A percentile compares a stretch with the other conserved stretches of the same genome.
Evolutionary conservation across 2,329 filamentous ascomycete species (phyloP).

Genomic region (Fonsecaea monophora): DNA sequence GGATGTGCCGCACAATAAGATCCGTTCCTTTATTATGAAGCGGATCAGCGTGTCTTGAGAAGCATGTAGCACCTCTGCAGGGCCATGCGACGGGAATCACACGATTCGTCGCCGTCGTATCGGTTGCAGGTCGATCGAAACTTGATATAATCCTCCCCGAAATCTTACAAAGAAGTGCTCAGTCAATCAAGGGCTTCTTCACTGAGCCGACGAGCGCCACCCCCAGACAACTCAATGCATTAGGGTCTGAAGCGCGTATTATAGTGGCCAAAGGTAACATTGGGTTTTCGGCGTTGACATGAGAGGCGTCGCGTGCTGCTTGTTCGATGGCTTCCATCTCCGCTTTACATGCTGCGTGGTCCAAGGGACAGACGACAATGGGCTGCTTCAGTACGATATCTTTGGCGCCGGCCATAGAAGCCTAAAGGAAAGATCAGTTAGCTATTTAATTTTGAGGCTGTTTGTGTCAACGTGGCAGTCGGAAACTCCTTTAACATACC

Average conservation of each 20-base stretch:
- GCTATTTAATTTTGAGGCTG: background rate
- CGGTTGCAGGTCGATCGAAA: background rate
- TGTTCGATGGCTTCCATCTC: slow-evolving; percentile 99
- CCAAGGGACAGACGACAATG: slow-evolving; percentile 93
- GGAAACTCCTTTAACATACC: slow-evolving; percentile 58
- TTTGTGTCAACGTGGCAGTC: background rate
- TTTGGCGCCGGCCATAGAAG: slow-evolving; percentile 82
- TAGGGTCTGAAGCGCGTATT: slow-evolving; percentile 75
- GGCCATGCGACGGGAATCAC: background rate
- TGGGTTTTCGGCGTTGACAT: slow-evolving; percentile 86
- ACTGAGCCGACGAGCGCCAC: slow-evolving; percentile 68
- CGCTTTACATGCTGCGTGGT: slow-evolving; percentile 94
- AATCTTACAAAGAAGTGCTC: slow-evolving; percentile 44
- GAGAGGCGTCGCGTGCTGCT: slow-evolving; percentile 88
- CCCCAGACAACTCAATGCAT: slow-evolving; percentile 65
- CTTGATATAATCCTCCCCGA: background rate
- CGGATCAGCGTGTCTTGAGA: background rate
- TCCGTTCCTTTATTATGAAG: background rate
- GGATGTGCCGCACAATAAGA: background rate
- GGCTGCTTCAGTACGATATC: slow-evolving; percentile 89
- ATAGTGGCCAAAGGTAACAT: slow-evolving; percentile 89
- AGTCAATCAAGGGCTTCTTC: slow-evolving; percentile 71
- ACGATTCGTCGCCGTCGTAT: background rate
- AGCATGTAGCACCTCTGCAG: background rate
- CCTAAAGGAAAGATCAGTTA: slow-evolving; percentile 60